Base-by-base conservation (phyloP, 2,329 filamentous ascomycete genomes). In the Cytospora mali region DNA sequence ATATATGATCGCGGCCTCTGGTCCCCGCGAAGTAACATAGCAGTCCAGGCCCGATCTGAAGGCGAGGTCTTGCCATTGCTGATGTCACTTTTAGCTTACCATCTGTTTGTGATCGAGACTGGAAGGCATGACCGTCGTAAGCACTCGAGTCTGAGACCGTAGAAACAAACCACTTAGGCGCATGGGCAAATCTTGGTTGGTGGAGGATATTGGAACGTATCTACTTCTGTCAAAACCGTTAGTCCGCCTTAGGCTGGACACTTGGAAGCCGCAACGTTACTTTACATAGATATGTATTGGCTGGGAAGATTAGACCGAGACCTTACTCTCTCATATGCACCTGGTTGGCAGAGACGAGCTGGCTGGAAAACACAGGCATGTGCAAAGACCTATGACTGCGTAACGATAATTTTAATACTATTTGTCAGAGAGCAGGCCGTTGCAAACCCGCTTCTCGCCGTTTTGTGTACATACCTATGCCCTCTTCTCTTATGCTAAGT, bases 401-500 rank as follows among this genome's bases (percentile, higher is more conserved):
- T 42, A 18, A 21, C 9, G 18, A n/a, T 3, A 21, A 10, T 42
- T 18, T 42, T 3, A 21, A 42, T 39, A 39, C 39, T 42, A 10
- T 42, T n/a, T 18, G 18, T 10, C 39, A 21, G n/a, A 42, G 3
- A 42, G 42, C 57, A 48, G 16, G 16, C 49, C 18, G n/a, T n/a
- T 42, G 18, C 16, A 42, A 48, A 29, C 33, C 48, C 25, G 31
- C 57, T 53, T 48, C 29, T 42, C 28, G 16, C 46, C 52, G 7
- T 11, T 23, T 25, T 59, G 27, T 53, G 31, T 33, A 31, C 42
- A 46, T 33, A 52, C 33, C n/a, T 28, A 29, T 18, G 14, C 27
- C 31, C 50, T 23, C 7, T 59, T 31, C 52, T 39, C 25, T 18
- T 18, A 58, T 54, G 61, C 50, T 58, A 16, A 23, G 33, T 23